These are phyloP conservation scores for Astrothelium macrocarpum DNA, from an alignment of 495 filamentous ascomycete species.

Conservation along the genomic window DNA sequence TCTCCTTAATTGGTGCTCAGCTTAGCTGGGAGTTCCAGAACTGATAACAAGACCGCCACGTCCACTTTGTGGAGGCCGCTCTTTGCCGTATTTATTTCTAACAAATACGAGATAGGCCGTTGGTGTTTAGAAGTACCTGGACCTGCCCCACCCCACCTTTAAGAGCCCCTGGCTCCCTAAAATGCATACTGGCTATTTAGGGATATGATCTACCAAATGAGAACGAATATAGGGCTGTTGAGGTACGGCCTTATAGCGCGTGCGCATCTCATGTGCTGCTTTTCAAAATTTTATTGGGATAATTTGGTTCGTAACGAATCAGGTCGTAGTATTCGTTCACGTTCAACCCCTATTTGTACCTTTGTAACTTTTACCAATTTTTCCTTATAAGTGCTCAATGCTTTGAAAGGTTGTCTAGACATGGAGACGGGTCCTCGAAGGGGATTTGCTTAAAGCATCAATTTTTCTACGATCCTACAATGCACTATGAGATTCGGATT, in stretches of 20 bases:
- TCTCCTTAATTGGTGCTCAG: not conserved
- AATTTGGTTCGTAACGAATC: not conserved
- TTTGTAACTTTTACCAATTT: not conserved
- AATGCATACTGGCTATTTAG: not conserved
- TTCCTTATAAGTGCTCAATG: not conserved
- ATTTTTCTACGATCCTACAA: not conserved
- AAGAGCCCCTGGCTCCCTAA: not conserved
- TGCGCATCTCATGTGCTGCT: not conserved
- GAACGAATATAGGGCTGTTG: not conserved
- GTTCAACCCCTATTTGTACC: not conserved
- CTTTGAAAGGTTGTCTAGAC: not conserved
- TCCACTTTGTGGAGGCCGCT: not conserved
- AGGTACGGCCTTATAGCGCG: not conserved
- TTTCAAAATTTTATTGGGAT: not conserved
- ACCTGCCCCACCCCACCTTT: not conserved
- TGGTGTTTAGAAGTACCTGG: not conserved
- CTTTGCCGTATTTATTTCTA: not conserved
- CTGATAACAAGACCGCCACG: not conserved
- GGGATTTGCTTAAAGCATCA: not conserved
- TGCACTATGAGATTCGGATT: not conserved
- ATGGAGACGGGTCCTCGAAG: not conserved
- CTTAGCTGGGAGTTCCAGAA: not conserved
- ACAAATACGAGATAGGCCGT: not conserved
- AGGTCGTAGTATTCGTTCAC: not conserved
- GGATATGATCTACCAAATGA: not conserved